A percentile compares a stretch with the other conserved stretches of the same genome.
These are phyloP conservation scores for Ogataea glucozyma DNA, from an alignment of 805 yeast species.

Conservation along the genomic window DNA sequence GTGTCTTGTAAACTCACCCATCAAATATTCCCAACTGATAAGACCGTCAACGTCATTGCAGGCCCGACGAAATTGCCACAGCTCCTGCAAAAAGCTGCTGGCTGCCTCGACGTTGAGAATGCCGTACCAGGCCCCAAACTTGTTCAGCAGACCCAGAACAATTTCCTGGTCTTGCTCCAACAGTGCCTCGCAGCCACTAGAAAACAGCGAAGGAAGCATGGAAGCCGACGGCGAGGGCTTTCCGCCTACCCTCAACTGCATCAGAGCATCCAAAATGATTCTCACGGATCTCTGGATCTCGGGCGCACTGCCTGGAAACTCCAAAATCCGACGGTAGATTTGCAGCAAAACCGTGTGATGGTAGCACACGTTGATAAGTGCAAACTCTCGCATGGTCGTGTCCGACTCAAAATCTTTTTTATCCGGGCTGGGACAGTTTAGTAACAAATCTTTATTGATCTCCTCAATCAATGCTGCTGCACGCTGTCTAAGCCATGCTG, in stretches of 20 bases:
- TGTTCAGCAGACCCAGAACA: background rate
- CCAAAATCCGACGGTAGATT: constrained; percentile 1
- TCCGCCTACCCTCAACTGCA: background rate
- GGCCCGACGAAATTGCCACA: background rate
- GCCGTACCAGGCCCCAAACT: background rate
- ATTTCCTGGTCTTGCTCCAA: background rate
- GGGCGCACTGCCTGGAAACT: background rate
- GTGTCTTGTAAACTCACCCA: background rate
- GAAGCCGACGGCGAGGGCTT: background rate
- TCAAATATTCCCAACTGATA: constrained; percentile 1
- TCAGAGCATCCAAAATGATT: background rate
- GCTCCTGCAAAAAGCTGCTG: background rate
- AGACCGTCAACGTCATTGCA: background rate
- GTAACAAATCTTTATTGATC: background rate
- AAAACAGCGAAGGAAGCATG: background rate
- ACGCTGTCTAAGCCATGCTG: background rate
- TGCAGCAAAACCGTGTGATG: background rate
- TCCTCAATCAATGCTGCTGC: background rate
- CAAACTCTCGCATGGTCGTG: background rate
- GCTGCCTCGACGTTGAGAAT: background rate
- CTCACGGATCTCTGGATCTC: background rate
- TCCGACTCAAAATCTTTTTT: too few relatives aligned
- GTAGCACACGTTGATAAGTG: background rate
- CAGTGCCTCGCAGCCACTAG: background rate
- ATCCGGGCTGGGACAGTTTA: background rate